These are phyloP conservation scores for Phanerochaete carnosa DNA, from an alignment of 768 basidiomycete species.

Conservation along the genomic window DNA sequence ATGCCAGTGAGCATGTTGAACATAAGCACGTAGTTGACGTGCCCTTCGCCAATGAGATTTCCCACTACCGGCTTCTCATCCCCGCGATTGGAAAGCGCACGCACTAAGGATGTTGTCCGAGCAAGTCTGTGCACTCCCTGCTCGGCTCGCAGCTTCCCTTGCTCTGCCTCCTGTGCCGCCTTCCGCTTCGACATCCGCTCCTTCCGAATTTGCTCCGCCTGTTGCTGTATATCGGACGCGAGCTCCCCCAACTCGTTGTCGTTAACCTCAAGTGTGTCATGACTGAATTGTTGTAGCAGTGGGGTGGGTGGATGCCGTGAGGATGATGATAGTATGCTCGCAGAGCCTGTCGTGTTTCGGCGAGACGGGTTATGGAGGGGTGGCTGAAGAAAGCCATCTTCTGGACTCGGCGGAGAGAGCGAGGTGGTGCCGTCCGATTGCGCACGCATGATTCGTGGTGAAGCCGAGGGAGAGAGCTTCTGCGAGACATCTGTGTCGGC, in stretches of 20 bases:
- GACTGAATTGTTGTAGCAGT: conserved; percentile 11
- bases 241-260: conserved; percentile 50
- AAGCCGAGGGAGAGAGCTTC: conserved; percentile 19
- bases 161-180: conserved; percentile 60
- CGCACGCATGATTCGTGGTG: conserved; percentile 11
- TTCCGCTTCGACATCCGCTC: conserved; percentile 74
- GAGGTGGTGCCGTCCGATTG: conserved; percentile 15
- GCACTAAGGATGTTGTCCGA: conserved; percentile 23
- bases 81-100: conserved; percentile 36
- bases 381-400: conserved; percentile 53
- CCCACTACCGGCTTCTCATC: conserved; percentile 69
- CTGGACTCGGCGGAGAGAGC: conserved; percentile 22
- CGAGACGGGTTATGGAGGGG: conserved; percentile 37
- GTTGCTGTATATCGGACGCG: conserved; percentile 80
- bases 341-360: conserved; percentile 70
- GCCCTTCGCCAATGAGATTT: conserved; percentile 96
- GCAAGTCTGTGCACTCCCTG: conserved; percentile 49
- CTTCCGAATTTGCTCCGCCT: conserved; percentile 81
- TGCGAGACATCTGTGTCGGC: conserved; percentile 44
- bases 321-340: conserved; percentile 11
- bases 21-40: conserved; percentile 99
- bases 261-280: conserved; percentile 11
- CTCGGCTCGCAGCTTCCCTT: conserved; percentile 52
- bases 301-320: conserved; percentile 18
- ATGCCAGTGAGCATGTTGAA: conserved; percentile 99